A percentile compares a stretch with the other conserved stretches of the same genome.
Conservation (phyloP, 2,329 filamentous ascomycete species). For the Epichloe gansuensis region DNA sequence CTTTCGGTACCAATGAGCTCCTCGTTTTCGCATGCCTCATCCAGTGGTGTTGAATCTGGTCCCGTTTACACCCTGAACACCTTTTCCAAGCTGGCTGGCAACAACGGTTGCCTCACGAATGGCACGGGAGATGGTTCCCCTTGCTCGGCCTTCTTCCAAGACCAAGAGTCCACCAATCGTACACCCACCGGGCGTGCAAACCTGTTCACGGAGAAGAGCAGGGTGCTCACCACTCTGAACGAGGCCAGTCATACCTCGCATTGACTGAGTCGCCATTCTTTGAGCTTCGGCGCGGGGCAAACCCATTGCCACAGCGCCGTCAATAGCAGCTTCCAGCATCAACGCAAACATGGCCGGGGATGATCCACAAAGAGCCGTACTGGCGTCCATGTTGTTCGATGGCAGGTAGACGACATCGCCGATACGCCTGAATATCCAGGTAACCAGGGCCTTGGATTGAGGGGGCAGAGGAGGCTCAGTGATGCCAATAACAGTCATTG, state of each 20-base stretch:
- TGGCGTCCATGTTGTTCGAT: conserved; percentile 55
- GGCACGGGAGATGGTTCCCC: conserved; percentile 53
- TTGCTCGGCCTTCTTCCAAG: conserved; percentile 58
- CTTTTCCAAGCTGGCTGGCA: conserved; percentile 45
- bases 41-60: conserved; percentile 13
- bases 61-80: conserved; percentile 25
- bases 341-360: conserved; percentile 66
- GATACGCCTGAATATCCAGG: conserved; percentile 66
- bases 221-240: conserved; percentile 63
- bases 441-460: conserved; percentile 43
- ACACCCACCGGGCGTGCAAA: conserved; percentile 66
- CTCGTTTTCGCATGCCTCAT: neutral
- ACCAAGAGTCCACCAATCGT: conserved; percentile 63
- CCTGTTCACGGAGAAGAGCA: conserved; percentile 60
- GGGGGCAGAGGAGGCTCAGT: conserved; percentile 43
- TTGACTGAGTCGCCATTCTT: conserved; percentile 67
- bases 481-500: conserved; percentile 68
- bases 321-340: conserved; percentile 61
- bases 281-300: conserved; percentile 59
- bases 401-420: conserved; percentile 59
- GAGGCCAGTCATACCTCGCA: conserved; percentile 58
- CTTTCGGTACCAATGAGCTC: neutral
- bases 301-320: conserved; percentile 69
- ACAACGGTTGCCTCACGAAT: conserved; percentile 59
- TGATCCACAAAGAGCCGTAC: conserved; percentile 61